phyloP scores from a whole-genome alignment of 1,284 basidiomycete species.

The Cutaneotrichosporon dermatis region DNA sequence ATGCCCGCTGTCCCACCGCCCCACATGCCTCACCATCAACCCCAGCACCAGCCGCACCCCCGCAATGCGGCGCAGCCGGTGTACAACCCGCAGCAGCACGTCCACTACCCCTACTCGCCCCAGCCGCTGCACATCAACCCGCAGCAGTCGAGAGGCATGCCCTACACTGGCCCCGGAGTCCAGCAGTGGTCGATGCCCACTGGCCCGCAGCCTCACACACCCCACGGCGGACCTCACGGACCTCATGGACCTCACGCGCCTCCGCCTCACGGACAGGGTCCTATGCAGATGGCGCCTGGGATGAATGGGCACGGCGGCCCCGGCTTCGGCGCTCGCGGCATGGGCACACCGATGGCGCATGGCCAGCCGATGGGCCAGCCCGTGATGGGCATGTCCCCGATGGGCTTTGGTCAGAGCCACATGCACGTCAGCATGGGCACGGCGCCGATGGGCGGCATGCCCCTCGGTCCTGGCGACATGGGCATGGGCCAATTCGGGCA shows the following conservation, averaged over 20 bases:
- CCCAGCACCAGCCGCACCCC: slow-evolving; percentile 18
- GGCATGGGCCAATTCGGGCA: slow-evolving; percentile 32
- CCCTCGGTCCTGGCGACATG: slow-evolving; percentile 23
- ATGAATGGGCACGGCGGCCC: slow-evolving; percentile 20
- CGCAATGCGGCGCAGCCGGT: slow-evolving; percentile 26
- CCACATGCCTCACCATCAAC: slow-evolving; percentile 16
- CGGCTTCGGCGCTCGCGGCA: slow-evolving; percentile 16
- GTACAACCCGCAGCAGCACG: slow-evolving; percentile 46
- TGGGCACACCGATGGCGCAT: slow-evolving; percentile 25
- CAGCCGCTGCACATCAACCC: slow-evolving; percentile 41
- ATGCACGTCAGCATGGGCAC: slow-evolving; percentile 39
- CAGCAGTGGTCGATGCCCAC: slow-evolving; percentile 30
- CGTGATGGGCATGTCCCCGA: slow-evolving; percentile 23
- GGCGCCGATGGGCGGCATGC: slow-evolving; percentile 31
- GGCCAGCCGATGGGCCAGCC: slow-evolving; percentile 22
- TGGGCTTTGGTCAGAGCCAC: slow-evolving; percentile 31
- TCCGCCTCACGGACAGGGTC: slow-evolving; percentile 20
- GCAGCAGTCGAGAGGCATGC: slow-evolving; percentile 36
- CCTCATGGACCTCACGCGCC: slow-evolving; percentile 19
- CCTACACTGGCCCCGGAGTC: slow-evolving; percentile 38
- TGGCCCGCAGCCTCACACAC: slow-evolving; percentile 11
- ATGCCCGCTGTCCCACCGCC: slow-evolving; percentile 19
- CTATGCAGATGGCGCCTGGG: slow-evolving; percentile 33
- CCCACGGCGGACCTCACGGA: slow-evolving; percentile 4
- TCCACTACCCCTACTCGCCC: slow-evolving; percentile 43